Percentiles rank a stretch among this genome's conserved stretches.
Evolutionary conservation across 75 land plant genomes (phyloP).

Genomic region (Chamaecyparis obtusa): DNA sequence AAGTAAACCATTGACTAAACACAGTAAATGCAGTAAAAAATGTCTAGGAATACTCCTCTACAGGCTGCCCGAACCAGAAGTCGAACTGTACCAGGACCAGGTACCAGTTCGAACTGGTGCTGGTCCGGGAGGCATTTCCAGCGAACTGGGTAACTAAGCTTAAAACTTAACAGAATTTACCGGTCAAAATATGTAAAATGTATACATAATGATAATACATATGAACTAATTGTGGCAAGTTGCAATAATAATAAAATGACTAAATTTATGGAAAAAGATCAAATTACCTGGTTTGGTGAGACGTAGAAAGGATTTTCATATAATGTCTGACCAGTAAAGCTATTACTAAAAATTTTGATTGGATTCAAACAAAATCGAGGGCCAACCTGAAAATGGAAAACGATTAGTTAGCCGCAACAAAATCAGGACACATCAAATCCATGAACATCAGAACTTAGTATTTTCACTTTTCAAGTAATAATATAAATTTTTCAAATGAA

Average conservation of each 20-base stretch:
- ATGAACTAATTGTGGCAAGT: not conserved
- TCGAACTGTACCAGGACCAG: no score
- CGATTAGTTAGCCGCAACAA: not conserved
- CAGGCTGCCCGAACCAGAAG: no score
- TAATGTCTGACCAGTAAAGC: conserved; percentile 94
- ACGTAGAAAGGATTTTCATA: conserved; percentile 93
- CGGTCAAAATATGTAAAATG: not conserved
- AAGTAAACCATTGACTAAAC: no score
- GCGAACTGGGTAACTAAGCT: no score
- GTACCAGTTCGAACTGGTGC: no score
- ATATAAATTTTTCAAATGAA: not conserved
- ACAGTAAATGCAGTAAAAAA: no score
- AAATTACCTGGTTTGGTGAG: conserved; percentile 80
- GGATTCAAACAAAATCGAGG: conserved; percentile 96
- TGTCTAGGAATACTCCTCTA: no score
- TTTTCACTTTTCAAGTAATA: not conserved
- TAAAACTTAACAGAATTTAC: no score
- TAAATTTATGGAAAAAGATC: not conserved
- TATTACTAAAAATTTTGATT: conserved; percentile 91
- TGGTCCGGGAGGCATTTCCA: no score
- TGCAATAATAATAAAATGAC: not conserved
- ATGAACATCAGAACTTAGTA: not conserved
- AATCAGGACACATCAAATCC: conserved; percentile 3
- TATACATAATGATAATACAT: not conserved
- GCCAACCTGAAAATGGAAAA: conserved; percentile 59